Evolutionary conservation across 805 yeast genomes (phyloP), one percentile per base, ranked within the genome.

Genomic region (Wickerhamomyces chambardii): DNA sequence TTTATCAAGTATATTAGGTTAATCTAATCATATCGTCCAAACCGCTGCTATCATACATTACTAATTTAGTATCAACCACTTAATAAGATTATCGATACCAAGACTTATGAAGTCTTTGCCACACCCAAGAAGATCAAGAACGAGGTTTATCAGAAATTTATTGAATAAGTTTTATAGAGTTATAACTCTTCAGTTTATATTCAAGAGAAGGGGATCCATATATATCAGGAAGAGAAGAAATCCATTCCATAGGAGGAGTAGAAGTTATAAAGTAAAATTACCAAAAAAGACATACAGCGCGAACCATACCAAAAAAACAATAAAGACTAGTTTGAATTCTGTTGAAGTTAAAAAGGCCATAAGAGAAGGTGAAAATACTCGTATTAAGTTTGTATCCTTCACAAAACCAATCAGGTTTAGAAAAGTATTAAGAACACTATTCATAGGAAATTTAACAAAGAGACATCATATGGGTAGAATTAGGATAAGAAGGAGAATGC

Each of bases 81-180:
- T n/a, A n/a, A n/a, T n/a, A n/a, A n/a, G n/a, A n/a, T n/a, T n/a
- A n/a, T n/a, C n/a, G n/a, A n/a, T n/a, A n/a, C n/a, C n/a, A n/a
- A n/a, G n/a, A n/a, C n/a, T n/a, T 22, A 51, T 51, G 53, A 47
- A 52, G 37, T 42, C 55, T 1, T 42, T 51, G 5, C 56, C 56
- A 19, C 46, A 40, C 5, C 56, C 56, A 27, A 32, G 56, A 28
- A 34, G 32, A 11, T 51, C 56, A n/a, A 34, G 53, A 2, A 5
- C 40, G 2, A 36, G 56, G n/a, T 15, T 33, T 6, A 27, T 51
- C 19, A 35, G 36, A 29, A 34, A 40, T 14, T 18, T 50, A 8
- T 32, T 50, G 17, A 37, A 33, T 10, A 32, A 29, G n/a, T 9
- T 50, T 4, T 46, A 46, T 35, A 15, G 17, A 5, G 6, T 46